Base-by-base conservation (phyloP, 768 basidiomycete genomes). In the Rhodotorula graminis region DNA sequence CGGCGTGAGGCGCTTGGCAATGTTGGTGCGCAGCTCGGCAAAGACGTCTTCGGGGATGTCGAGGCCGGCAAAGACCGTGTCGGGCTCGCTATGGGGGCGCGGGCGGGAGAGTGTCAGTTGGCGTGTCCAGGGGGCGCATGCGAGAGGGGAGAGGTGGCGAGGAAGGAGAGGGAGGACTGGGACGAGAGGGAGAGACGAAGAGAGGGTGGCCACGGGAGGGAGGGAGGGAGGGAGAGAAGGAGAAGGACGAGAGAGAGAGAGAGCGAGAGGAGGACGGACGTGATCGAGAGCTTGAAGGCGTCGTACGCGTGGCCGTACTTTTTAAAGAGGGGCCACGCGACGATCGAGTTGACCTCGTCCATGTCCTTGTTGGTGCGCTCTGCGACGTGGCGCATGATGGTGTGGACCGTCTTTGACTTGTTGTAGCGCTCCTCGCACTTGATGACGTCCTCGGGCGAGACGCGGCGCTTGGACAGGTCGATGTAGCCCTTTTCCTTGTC, bases 401-500 rank as follows among this genome's bases (percentile, higher is more conserved):
- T 93, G 53, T 93, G 89, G 37, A 98, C 93, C 2, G 92, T 88
- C 83, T 96, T 96, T 25, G 92, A 93, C 83, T 99, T 99, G 87
- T 95, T 93, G 82, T 92, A 99, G 56, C 92, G 88, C 78, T 97
- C 95, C 81, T 98, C 95, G 83, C 96, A 98, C 82, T 96, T 96
- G n/a, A 89, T 88, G 80, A 99, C 95, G 80, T 98, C 96, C 80
- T 99, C 96, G 5, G 95, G 90, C 6, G 93, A 96, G 9, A 99
- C 96, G 77, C 95, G 90, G 73, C 96, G 88, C 84, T 99, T 99
- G 61, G 94, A 97, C 37, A 98, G 85, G 86, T 99, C 96, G 80
- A 99, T 99, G 83, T 99, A 98, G 18, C 95, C 95, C 84, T 99
- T 99, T 83, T 98, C 96, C 82, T 96, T 96, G 85, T 99, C 96